Evolutionary conservation across 1,139 yeast species (phyloP).

Genomic region (Yarrowia galli): DNA sequence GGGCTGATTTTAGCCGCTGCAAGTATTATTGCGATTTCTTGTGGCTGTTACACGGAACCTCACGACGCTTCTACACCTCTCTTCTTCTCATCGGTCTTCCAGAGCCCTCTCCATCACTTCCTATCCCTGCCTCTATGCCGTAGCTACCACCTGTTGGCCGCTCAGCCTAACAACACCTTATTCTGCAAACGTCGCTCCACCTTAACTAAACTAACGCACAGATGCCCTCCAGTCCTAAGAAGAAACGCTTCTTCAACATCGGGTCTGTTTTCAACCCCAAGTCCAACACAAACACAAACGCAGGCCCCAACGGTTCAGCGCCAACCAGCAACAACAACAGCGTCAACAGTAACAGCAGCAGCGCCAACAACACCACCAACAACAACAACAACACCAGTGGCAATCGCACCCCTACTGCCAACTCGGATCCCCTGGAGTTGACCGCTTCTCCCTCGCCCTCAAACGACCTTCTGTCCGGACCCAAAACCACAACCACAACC

Average conservation of each 20-base stretch:
- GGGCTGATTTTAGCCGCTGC: no score
- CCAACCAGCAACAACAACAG: background rate
- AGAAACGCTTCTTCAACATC: constrained; percentile 39
- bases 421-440: constrained; percentile 28
- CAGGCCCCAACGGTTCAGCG: background rate
- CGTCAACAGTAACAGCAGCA: background rate
- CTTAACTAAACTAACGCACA: constrained; percentile 27
- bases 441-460: constrained; percentile 32
- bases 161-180: constrained; percentile 2
- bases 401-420: constrained; percentile 20
- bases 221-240: constrained; percentile 39
- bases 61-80: no score
- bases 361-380: background rate
- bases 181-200: background rate
- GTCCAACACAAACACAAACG: constrained; percentile 25
- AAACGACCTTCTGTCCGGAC: constrained; percentile 22
- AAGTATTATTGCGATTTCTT: no score
- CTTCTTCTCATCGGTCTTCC: background rate
- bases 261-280: constrained; percentile 38
- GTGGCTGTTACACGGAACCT: no score
- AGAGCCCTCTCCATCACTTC: background rate
- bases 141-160: no score
- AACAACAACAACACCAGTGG: background rate
- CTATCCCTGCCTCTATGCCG: background rate
- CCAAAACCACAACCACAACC: constrained; percentile 35